Evolutionary conservation across 768 basidiomycete species (phyloP).

Genomic region (Mrakia frigida): DNA sequence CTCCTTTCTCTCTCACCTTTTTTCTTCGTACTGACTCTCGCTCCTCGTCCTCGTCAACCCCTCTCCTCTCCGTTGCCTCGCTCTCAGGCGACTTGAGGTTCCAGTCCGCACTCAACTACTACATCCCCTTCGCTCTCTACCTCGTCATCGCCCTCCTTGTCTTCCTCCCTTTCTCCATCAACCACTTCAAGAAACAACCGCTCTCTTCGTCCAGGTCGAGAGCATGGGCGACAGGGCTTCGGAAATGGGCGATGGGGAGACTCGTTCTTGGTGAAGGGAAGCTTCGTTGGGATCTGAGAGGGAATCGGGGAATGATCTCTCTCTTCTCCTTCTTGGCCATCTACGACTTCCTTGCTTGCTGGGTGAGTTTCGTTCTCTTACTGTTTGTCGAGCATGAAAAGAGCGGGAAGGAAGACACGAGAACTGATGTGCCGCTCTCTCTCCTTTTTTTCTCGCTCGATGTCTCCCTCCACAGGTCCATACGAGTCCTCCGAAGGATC

Average conservation of each 20-base stretch:
- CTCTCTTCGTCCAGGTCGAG: not conserved
- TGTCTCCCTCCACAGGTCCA: not conserved
- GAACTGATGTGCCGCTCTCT: not conserved
- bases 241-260: not conserved
- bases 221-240: not conserved
- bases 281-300: constrained; percentile 15
- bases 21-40: not conserved
- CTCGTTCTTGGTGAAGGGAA: not conserved
- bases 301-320: constrained; percentile 21
- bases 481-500: not conserved
- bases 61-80: not conserved
- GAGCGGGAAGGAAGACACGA: not conserved
- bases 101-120: not conserved
- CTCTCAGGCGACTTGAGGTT: not conserved
- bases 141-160: not conserved
- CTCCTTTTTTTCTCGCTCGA: not conserved
- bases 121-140: not conserved
- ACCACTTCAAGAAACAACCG: not conserved
- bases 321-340: not conserved
- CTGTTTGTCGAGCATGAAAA: not conserved
- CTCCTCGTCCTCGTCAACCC: not conserved
- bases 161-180: constrained; percentile 3
- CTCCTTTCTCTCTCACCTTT: not conserved
- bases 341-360: constrained; percentile 8
- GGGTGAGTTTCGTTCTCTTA: not conserved